phyloP scores from a whole-genome alignment of 257 asterid genomes.

The Echites panduratus region DNA sequence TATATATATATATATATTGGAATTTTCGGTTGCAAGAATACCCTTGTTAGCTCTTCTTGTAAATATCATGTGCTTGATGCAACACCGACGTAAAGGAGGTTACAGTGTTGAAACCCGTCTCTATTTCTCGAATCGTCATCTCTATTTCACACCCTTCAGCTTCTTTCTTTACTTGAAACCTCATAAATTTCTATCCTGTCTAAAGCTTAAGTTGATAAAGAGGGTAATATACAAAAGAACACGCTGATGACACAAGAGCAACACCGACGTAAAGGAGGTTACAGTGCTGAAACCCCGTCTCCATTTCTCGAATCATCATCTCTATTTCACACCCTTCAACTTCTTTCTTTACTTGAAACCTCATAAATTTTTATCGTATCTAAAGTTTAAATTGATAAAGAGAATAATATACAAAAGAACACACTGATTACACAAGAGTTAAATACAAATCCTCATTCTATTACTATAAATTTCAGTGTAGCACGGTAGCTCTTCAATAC shows the following conservation, averaged over 20 bases:
- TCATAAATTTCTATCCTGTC: too few species aligned
- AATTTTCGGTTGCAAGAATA: too few species aligned
- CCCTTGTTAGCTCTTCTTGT: slow-evolving; percentile 13
- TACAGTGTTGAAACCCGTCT: slow-evolving; percentile 15
- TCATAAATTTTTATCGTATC: too few species aligned
- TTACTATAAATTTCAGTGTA: too few species aligned
- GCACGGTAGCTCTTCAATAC: neutral
- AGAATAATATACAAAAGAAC: too few species aligned
- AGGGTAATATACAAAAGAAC: too few species aligned
- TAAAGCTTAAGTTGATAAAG: too few species aligned
- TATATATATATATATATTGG: too few species aligned
- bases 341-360: neutral
- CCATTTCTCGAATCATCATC: neutral
- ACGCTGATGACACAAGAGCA: too few species aligned
- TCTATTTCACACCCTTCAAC: neutral
- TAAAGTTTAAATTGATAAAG: too few species aligned
- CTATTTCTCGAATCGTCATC: neutral
- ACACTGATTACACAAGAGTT: too few species aligned
- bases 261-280: slow-evolving; percentile 35
- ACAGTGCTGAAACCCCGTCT: slow-evolving; percentile 14
- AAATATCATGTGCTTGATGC: slow-evolving; percentile 20
- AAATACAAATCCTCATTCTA: too few species aligned
- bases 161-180: neutral
- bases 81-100: slow-evolving; percentile 37
- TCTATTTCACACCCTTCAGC: neutral